A percentile compares a stretch with the other conserved stretches of the same genome.
Evolutionary conservation across 108 stramenopile species (phyloP).

Genomic region (Aurantiochytrium sp.): DNA sequence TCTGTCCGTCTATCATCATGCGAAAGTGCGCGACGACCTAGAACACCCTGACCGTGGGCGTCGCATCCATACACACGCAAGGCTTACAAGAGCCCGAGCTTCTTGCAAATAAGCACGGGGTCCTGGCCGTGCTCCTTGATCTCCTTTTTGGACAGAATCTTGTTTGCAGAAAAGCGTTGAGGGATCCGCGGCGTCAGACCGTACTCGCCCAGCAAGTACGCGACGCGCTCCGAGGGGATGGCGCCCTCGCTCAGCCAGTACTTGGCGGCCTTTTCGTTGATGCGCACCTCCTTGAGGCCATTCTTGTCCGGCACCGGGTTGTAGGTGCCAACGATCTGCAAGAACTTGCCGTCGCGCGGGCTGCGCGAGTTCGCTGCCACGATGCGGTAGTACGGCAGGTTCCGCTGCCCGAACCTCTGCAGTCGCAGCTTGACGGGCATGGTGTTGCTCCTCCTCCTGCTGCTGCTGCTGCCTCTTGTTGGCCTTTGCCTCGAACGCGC

Average conservation of each 20-base stretch:
- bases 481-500: no score
- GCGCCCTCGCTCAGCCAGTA: slow-evolving; percentile 93
- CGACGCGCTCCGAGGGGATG: slow-evolving; percentile 83
- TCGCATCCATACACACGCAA: background rate
- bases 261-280: slow-evolving; percentile 80
- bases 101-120: background rate
- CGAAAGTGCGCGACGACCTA: no score
- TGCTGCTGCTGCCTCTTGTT: no score
- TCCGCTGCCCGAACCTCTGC: slow-evolving; percentile 84
- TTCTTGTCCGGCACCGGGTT: slow-evolving; percentile 80
- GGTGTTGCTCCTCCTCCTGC: background rate
- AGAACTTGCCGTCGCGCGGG: slow-evolving; percentile 76
- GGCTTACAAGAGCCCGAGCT: background rate
- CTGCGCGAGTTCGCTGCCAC: slow-evolving; percentile 84
- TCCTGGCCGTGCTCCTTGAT: background rate
- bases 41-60: background rate
- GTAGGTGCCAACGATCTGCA: slow-evolving; percentile 86
- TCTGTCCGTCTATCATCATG: no score
- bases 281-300: slow-evolving; percentile 89
- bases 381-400: slow-evolving; percentile 91
- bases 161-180: background rate
- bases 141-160: background rate
- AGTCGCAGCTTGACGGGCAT: slow-evolving; percentile 90
- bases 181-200: slow-evolving; percentile 8
- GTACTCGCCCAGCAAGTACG: slow-evolving; percentile 83